Evolutionary conservation across 148 eudicot species (phyloP).

Genomic region (Diospyros lotus): DNA sequence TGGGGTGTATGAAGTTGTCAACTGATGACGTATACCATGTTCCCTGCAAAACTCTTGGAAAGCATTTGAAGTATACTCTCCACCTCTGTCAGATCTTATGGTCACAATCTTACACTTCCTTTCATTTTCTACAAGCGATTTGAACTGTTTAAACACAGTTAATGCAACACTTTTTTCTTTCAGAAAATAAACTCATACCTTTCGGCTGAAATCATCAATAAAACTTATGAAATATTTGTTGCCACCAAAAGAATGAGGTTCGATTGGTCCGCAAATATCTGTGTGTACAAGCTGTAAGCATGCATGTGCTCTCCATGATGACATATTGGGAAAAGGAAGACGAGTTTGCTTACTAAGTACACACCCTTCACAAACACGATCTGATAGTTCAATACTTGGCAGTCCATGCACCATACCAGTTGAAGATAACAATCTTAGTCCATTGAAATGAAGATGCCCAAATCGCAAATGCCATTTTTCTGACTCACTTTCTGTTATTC

Average conservation of each 20-base stretch:
- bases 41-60: neutral
- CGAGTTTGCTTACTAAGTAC: neutral
- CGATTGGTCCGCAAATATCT: neutral
- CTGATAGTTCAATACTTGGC: neutral
- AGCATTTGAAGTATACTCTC: neutral
- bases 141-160: neutral
- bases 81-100: neutral
- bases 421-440: neutral
- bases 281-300: neutral
- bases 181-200: neutral
- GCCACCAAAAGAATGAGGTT: neutral
- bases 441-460: neutral
- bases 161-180: neutral
- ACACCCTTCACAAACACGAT: neutral
- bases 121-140: neutral
- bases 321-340: neutral
- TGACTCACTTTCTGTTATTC: neutral
- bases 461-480: neutral
- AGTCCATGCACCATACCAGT: neutral
- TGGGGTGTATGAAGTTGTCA: neutral
- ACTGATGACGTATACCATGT: neutral
- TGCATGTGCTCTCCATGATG: neutral
- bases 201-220: neutral
- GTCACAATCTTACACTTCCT: neutral
- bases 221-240: neutral